Percentiles rank a stretch among this genome's conserved stretches.
These are phyloP conservation scores for Tetradesmus lagerheimii DNA, from an alignment of 139 green algal genomes.

Conservation along the genomic window DNA sequence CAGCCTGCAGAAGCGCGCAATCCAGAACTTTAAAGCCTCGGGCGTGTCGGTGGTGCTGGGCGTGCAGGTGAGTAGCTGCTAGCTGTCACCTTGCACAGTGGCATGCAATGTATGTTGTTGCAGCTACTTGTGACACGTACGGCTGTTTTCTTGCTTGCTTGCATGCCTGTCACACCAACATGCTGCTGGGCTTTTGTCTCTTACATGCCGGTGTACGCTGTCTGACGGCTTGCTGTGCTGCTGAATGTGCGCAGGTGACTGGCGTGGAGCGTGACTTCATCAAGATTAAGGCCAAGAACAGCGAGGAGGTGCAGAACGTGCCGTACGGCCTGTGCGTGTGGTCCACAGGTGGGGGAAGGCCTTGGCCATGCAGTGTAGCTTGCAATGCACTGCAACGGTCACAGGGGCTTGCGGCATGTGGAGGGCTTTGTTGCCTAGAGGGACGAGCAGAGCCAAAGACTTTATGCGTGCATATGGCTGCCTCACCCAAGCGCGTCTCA, in stretches of 20 bases:
- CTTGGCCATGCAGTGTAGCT: neutral
- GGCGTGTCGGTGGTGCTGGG: constrained; percentile 61
- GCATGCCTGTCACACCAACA: constrained; percentile 42
- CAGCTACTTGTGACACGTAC: neutral
- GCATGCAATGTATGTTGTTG: too few relatives aligned
- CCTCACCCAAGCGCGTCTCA: too few relatives aligned
- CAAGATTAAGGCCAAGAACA: constrained; percentile 42
- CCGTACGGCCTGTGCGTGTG: constrained; percentile 74
- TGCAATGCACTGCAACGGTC: too few relatives aligned
- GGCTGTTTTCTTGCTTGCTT: neutral
- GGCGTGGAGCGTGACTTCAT: constrained; percentile 49
- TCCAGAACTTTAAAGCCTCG: constrained; percentile 57
- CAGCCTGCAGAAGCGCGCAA: constrained; percentile 57
- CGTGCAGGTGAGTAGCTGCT: constrained; percentile 2
- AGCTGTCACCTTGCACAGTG: too few relatives aligned
- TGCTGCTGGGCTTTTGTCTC: constrained; percentile 49
- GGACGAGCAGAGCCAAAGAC: too few relatives aligned
- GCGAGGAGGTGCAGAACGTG: constrained; percentile 50
- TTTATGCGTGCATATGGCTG: too few relatives aligned
- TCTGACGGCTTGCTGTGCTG: neutral
- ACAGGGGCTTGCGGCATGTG: too few relatives aligned
- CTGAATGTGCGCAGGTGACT: constrained; percentile 42
- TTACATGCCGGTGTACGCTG: too few relatives aligned
- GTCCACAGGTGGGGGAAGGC: constrained; percentile 54
- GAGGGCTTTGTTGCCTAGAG: too few relatives aligned